phyloP scores from a whole-genome alignment of 2,329 filamentous ascomycete species.

The Hymenoscyphus salicellus region DNA sequence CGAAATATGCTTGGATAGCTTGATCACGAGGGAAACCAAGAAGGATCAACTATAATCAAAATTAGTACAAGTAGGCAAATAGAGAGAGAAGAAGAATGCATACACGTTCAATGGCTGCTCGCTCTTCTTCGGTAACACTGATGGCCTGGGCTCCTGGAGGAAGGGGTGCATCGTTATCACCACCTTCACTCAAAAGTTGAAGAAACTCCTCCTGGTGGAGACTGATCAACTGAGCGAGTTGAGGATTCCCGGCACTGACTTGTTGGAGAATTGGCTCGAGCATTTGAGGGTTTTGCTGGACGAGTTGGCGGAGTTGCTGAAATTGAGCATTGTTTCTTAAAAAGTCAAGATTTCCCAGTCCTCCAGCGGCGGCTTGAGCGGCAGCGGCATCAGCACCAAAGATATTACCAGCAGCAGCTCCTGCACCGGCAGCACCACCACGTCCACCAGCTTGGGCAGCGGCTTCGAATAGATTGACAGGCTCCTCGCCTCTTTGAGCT shows the following conservation, averaged over 20 bases:
- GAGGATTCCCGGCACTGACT: slow-evolving; percentile 89
- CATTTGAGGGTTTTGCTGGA: slow-evolving; percentile 98
- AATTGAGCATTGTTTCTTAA: slow-evolving; percentile 94
- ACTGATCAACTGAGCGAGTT: slow-evolving; percentile 87
- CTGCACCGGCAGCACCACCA: slow-evolving; percentile 44
- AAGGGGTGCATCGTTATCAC: slow-evolving; percentile 75
- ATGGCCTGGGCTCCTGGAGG: slow-evolving; percentile 83
- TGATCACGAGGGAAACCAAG: slow-evolving; percentile 90
- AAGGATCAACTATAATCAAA: slow-evolving; percentile 68
- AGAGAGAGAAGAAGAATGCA: slow-evolving; percentile 35
- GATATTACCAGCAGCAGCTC: slow-evolving; percentile 64
- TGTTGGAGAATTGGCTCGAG: slow-evolving; percentile 96
- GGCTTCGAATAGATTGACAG: slow-evolving; percentile 88
- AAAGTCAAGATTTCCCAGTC: slow-evolving; percentile 82
- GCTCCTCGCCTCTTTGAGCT: slow-evolving; percentile 59
- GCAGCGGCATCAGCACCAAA: slow-evolving; percentile 65
- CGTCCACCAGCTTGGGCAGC: slow-evolving; percentile 63
- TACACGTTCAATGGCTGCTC: slow-evolving; percentile 94
- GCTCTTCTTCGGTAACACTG: slow-evolving; percentile 90
- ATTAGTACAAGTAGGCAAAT: background rate
- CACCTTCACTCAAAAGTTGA: slow-evolving; percentile 82
- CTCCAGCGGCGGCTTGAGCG: slow-evolving; percentile 45
- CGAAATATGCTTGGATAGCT: slow-evolving; percentile 97
- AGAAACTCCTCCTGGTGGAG: slow-evolving; percentile 92
- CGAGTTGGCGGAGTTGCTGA: slow-evolving; percentile 93